Percentiles rank a stretch among this genome's conserved stretches.
Evolutionary conservation across 2,329 filamentous ascomycete genomes (phyloP).

Genomic region (Didymella glomerata): DNA sequence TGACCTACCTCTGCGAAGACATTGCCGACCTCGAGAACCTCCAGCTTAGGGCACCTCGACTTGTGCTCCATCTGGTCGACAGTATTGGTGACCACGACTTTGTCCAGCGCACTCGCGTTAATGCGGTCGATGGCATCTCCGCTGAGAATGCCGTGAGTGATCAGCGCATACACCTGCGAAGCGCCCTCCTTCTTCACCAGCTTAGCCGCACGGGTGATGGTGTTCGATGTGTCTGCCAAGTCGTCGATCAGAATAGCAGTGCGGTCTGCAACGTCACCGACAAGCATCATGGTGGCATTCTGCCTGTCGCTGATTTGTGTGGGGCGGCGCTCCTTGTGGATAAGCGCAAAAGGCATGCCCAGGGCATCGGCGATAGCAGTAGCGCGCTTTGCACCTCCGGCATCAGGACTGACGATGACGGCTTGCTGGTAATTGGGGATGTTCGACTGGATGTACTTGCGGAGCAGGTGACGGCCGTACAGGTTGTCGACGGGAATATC

Average conservation of each 20-base stretch:
- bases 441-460: slow-evolving; percentile 76
- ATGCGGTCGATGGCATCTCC: slow-evolving; percentile 94
- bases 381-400: slow-evolving; percentile 93
- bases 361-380: slow-evolving; percentile 94
- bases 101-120: slow-evolving; percentile 91
- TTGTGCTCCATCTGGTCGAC: slow-evolving; percentile 88
- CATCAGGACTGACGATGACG: slow-evolving; percentile 95
- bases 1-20: slow-evolving; percentile 82
- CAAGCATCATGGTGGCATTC: slow-evolving; percentile 89
- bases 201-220: slow-evolving; percentile 94
- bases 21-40: slow-evolving; percentile 86
- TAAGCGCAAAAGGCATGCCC: slow-evolving; percentile 94
- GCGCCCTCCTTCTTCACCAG: slow-evolving; percentile 93
- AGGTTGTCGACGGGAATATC: slow-evolving; percentile 98
- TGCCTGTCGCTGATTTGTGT: slow-evolving; percentile 86
- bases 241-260: slow-evolving; percentile 94
- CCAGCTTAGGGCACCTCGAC: slow-evolving; percentile 81
- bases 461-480: slow-evolving; percentile 79
- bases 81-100: slow-evolving; percentile 93
- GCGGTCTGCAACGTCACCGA: slow-evolving; percentile 82
- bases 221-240: slow-evolving; percentile 94
- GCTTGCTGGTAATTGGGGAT: slow-evolving; percentile 86
- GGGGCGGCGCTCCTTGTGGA: slow-evolving; percentile 96
- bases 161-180: slow-evolving; percentile 86
- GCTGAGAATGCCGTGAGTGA: slow-evolving; percentile 94